Percentiles rank a stretch among this genome's conserved stretches.
phyloP scores from a whole-genome alignment of 2,329 filamentous ascomycete genomes.

The Lachnellula cervina region DNA sequence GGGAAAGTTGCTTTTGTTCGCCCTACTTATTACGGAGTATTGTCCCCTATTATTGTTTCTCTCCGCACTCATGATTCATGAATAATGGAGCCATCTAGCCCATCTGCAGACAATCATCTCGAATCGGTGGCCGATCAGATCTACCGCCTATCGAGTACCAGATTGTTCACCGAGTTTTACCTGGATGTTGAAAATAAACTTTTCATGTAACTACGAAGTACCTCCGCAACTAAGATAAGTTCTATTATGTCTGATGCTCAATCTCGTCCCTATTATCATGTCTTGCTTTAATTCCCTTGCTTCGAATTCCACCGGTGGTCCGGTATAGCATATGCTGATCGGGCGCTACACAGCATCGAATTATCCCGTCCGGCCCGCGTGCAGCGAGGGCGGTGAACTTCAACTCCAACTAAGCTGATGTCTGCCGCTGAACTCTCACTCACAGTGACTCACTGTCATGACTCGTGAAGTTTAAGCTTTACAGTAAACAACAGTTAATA shows the following conservation, averaged over 20 bases:
- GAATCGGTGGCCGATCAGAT: no score
- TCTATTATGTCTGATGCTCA: no score
- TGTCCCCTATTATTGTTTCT: no score
- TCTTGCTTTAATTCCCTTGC: background rate
- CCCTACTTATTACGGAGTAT: background rate
- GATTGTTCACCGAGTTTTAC: no score
- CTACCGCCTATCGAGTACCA: no score
- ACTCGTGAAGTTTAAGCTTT: background rate
- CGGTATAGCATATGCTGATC: background rate
- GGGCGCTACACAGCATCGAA: background rate
- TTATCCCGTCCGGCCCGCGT: background rate
- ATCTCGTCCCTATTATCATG: background rate
- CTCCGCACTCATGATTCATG: background rate
- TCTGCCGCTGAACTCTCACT: no score
- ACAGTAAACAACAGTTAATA: no score
- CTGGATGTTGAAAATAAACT: no score
- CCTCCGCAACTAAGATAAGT: no score
- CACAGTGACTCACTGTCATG: background rate
- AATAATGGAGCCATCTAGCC: background rate
- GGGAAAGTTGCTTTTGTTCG: background rate
- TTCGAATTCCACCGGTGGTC: background rate
- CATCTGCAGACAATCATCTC: no score
- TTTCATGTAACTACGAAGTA: no score
- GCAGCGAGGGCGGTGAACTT: background rate
- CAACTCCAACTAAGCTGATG: no score